Evolutionary conservation across 1,139 yeast genomes (phyloP), one percentile per base, ranked within the genome.

Genomic region (Debaryomyces singareniensis): DNA sequence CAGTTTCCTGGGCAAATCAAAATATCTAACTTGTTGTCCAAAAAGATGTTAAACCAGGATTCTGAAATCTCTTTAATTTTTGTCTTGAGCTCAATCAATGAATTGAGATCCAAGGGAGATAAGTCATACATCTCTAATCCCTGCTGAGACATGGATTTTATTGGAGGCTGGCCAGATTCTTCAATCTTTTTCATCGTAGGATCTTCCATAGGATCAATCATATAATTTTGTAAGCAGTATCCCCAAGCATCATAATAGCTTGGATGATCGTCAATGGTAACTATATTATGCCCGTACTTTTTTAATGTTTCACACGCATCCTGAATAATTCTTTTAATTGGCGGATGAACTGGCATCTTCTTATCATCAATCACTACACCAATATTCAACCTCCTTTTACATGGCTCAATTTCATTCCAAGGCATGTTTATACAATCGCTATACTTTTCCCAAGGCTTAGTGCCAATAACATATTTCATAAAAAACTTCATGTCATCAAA

Each of bases 401-500:
- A 10, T 5, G 5, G n/a, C n/a, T 14, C 6, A 16, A 7, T 5
- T 6, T 15, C 13, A 5, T 11, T 26, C 28, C 27, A 26, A 2
- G 36, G 38, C 10, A 46, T 31, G 3, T 44, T 44, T 5, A 45
- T 37, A 4, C 42, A 40, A 24, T 34, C 35, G 2, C 47, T 36
- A 27, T 47, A 50, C 3, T 36, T 31, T 5, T 35, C 15, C 50
- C 49, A 47, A 3, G 40, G 48, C 24, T 42, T 29, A n/a, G 9
- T n/a, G 2, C 37, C 24, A 5, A 36, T 44, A 10, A 47, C 21
- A n/a, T 45, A 26, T 26, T 40, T 34, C 21, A 51, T 46, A 16
- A 45, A 43, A 20, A 42, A 40, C 28, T 55, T 47, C 29, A 44
- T 30, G 35, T 55, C 61, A 7, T 51, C 57, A 9, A 58, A 36